Evolutionary conservation across 345 rosid species (phyloP), one percentile per base, ranked within the genome.

Genomic region (Linum usitatissimum): DNA sequence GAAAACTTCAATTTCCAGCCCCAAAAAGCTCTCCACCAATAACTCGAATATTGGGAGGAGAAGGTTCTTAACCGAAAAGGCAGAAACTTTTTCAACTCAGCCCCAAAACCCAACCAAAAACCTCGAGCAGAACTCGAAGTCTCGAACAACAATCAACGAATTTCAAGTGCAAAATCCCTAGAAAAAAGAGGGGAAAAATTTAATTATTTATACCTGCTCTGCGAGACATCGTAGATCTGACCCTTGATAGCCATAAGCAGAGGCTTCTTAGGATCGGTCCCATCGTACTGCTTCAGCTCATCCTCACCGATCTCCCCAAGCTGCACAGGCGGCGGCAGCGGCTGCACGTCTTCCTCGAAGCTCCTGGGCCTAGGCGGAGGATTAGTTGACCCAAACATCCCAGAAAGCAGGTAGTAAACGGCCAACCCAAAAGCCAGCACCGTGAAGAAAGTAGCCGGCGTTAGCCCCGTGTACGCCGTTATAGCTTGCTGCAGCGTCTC

Each of bases 161-260:
- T 45, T 45, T 12, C 51, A 5, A 34, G 38, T 4, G 38, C 38
- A 34, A 55, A 5, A 15, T 40, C 45, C 0, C 9, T 18, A 19
- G 64, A n/a, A 40, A 57, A 57, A n/a, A 68, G 53, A n/a, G 2
- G 9, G 9, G 4, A n/a, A 6, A 53, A 12, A 51, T 9, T 6
- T 13, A 21, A 4, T 6, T 38, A 23, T 23, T 48, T 30, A 20
- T 18, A 93, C 97, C 97, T 90, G 97, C 97, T 88, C 68, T 83
- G 95, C 0, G 99, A 86, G 12, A 94, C 96, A 68, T 94, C 99
- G 65, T 90, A 94, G 92, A 94, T 94, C 99, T 94, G 99, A 49
- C 89, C 88, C 81, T 90, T 90, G 74, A 94, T 90, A 55, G 97
- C 97, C 99, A 94, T 90, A 45, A 94, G 93, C 71, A 94, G 83